Conservation (phyloP, 495 filamentous ascomycete species). For the Penicillium cosmopolitanum region DNA sequence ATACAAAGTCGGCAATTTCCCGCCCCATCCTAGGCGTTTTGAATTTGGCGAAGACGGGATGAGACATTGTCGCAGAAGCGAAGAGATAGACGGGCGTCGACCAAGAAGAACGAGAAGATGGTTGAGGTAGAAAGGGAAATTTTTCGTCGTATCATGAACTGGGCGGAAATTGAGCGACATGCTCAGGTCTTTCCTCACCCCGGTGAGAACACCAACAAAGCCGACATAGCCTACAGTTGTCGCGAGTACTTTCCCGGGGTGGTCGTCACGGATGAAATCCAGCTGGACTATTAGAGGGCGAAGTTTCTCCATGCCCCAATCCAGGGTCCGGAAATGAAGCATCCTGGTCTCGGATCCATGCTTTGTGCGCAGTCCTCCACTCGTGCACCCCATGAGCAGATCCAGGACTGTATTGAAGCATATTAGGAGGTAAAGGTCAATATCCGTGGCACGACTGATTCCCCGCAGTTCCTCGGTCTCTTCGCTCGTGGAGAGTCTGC, state of each 20-base stretch:
- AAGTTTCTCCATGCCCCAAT: slow-evolving; percentile 68
- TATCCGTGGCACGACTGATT: slow-evolving; percentile 53
- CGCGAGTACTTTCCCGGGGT: slow-evolving; percentile 50
- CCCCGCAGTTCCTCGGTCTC: slow-evolving; percentile 65
- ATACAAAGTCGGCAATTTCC: slow-evolving; percentile 22
- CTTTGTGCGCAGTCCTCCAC: slow-evolving; percentile 50
- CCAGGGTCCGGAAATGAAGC: slow-evolving; percentile 68
- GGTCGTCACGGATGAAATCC: slow-evolving; percentile 51
- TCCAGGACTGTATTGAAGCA: slow-evolving; percentile 66
- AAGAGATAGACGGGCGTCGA: slow-evolving; percentile 57
- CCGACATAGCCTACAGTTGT: slow-evolving; percentile 65
- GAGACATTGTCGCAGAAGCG: slow-evolving; percentile 50
- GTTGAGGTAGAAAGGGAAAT: slow-evolving; percentile 50
- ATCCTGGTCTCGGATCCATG: slow-evolving; percentile 37
- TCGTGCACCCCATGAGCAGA: slow-evolving; percentile 68
- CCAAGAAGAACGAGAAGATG: slow-evolving; percentile 61
- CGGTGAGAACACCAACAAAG: slow-evolving; percentile 65
- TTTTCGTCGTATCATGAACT: slow-evolving; percentile 50
- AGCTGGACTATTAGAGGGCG: slow-evolving; percentile 60
- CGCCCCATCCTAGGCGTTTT: not conserved
- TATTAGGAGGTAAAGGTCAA: slow-evolving; percentile 62
- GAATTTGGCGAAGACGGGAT: slow-evolving; percentile 26
- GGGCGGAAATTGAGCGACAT: slow-evolving; percentile 68
- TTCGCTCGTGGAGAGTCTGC: slow-evolving; percentile 55
- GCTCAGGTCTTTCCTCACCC: slow-evolving; percentile 58